These are phyloP conservation scores for Mortierella sp. DNA, from an alignment of 371 early-diverging fungal genomes.

Conservation along the genomic window DNA sequence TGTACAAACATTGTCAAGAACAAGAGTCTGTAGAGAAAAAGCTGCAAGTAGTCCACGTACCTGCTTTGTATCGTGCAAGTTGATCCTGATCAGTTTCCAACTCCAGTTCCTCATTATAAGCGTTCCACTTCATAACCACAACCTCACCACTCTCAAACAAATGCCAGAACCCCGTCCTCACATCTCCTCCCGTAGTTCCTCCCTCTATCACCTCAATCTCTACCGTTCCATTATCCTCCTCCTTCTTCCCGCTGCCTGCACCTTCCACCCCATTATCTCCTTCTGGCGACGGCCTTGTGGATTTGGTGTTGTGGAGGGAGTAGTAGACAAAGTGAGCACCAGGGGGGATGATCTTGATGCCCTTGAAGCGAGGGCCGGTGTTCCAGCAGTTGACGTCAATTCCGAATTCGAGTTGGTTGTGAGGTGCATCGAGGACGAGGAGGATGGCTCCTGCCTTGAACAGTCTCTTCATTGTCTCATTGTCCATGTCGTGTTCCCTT, in stretches of 20 bases:
- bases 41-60: constrained; percentile 4
- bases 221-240: constrained; percentile 10
- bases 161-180: constrained; percentile 55
- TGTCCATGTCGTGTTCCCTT: constrained; percentile 71
- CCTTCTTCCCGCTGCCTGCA: too few relatives aligned
- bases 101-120: constrained; percentile 57
- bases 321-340: constrained; percentile 95
- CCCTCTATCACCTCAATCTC: constrained; percentile 50
- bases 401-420: constrained; percentile 83
- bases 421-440: constrained; percentile 87
- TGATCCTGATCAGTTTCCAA: constrained; percentile 59
- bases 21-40: background rate
- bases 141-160: constrained; percentile 54
- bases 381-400: constrained; percentile 94
- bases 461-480: constrained; percentile 77
- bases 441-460: constrained; percentile 86
- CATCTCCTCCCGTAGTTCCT: constrained; percentile 41
- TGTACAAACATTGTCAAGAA: too few relatives aligned
- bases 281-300: constrained; percentile 13
- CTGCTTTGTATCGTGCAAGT: constrained; percentile 61
- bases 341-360: constrained; percentile 94
- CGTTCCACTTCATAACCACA: constrained; percentile 58
- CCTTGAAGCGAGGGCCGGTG: constrained; percentile 92
- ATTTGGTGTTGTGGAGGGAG: constrained; percentile 48
- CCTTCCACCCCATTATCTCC: background rate